phyloP scores from a whole-genome alignment of 2,329 filamentous ascomycete genomes.

The Parastagonospora avenae region DNA sequence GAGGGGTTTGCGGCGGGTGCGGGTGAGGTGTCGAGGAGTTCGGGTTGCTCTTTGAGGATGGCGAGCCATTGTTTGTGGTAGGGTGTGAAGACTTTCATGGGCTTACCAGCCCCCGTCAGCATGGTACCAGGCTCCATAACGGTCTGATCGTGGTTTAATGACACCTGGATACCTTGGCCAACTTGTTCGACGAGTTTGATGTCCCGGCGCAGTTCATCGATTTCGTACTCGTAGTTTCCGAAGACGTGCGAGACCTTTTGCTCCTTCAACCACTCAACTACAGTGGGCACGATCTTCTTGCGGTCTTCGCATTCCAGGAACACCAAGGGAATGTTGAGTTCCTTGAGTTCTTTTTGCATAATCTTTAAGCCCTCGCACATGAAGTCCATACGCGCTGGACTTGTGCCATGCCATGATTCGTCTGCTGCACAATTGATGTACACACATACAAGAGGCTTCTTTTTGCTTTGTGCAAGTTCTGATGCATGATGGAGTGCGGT shows the following conservation, averaged over 20 bases:
- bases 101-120: slow-evolving; percentile 49
- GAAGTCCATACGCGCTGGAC: slow-evolving; percentile 56
- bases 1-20: slow-evolving; percentile 48
- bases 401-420: slow-evolving; percentile 58
- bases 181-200: slow-evolving; percentile 49
- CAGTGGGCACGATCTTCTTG: slow-evolving; percentile 48
- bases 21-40: slow-evolving; percentile 50
- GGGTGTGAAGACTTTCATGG: slow-evolving; percentile 59
- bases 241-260: slow-evolving; percentile 55
- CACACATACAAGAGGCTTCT: slow-evolving; percentile 51
- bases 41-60: slow-evolving; percentile 49
- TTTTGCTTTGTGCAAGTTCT: slow-evolving; percentile 51
- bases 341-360: slow-evolving; percentile 53
- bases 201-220: slow-evolving; percentile 54
- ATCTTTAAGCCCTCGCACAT: slow-evolving; percentile 52
- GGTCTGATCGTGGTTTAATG: slow-evolving; percentile 56
- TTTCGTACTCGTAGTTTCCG: slow-evolving; percentile 55
- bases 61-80: slow-evolving; percentile 56
- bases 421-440: slow-evolving; percentile 56
- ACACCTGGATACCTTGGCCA: slow-evolving; percentile 47
- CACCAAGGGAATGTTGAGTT: slow-evolving; percentile 56
- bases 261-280: slow-evolving; percentile 52
- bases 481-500: slow-evolving; percentile 54
- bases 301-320: slow-evolving; percentile 52
- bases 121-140: slow-evolving; percentile 54